Evolutionary conservation across 257 asterid genomes (phyloP), one percentile per base, ranked within the genome.

Genomic region (Paraleonurus japonicus): DNA sequence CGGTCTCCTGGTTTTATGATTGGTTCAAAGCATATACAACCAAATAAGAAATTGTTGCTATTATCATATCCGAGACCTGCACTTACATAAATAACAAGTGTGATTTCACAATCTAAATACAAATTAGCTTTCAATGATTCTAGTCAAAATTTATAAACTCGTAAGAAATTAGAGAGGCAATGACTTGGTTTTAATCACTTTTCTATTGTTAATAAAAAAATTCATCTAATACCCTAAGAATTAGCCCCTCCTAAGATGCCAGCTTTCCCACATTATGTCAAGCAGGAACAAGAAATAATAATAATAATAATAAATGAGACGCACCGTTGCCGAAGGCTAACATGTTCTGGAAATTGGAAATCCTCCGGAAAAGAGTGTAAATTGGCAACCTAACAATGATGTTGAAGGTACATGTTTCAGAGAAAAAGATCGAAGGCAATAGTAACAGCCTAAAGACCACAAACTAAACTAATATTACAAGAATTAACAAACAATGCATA

Each of bases 251-350:
- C 51, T 27, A 63, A 61, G 62, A 65, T 67, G 26, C 59, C 58
- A 6, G 27, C 22, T 41, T 61, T 74, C 48, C 43, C 62, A 55
- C 26, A 68, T 45, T 65, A 79, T 37, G 60, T 35, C 28, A 48
- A 57, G 32, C 17, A 57, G 65, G 16, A 39, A 76, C 23, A 60
- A 1, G 61, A 26, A 30, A 43, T 13, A 63, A 15, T 24, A 33
- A 3, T 37, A n/a, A n/a, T 51, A 17, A 8, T 24, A 33, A 3
- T 37, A 47, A 41, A 27, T 9, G 62, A 57, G 66, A 79, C 85
- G 5, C 83, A 93, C 98, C 97, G 62, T 74, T 93, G 98, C 27
- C 96, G 91, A 65, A 88, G 96, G 86, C 94, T 82, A 41, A 87
- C 80, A 79, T 93, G 87, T 20, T 62, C 74, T 8, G 96, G 98